Conservation (phyloP, 2,329 filamentous ascomycete species). For the Byssothecium circinans region DNA sequence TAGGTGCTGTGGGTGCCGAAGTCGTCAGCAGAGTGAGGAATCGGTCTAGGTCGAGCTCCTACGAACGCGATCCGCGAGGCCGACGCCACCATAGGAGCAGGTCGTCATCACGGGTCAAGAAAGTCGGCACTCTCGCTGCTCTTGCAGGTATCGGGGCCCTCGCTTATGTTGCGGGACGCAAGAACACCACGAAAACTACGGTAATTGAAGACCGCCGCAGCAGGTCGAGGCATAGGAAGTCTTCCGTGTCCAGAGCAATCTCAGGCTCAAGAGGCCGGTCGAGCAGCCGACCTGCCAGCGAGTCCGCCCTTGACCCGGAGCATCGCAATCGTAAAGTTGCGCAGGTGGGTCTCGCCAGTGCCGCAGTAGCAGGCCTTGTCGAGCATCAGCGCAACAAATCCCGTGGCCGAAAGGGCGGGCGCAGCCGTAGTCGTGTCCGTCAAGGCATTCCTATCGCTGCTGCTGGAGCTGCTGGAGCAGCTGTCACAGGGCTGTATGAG, state of each 20-base stretch:
- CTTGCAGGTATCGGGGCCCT: conserved; percentile 63
- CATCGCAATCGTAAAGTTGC: conserved; percentile 63
- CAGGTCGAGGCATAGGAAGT: conserved; percentile 48
- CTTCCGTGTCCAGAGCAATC: conserved; percentile 40
- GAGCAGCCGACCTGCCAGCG: conserved; percentile 44
- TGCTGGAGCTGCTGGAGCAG: conserved; percentile 63
- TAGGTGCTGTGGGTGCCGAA: conserved; percentile 64
- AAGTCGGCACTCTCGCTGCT: conserved; percentile 61
- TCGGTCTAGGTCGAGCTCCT: conserved; percentile 50
- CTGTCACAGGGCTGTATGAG: conserved; percentile 64
- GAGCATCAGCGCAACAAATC: conserved; percentile 62
- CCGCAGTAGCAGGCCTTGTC: conserved; percentile 63
- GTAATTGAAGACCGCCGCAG: conserved; percentile 52
- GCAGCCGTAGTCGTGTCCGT: conserved; percentile 58
- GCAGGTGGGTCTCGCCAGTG: conserved; percentile 63
- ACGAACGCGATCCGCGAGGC: conserved; percentile 28
- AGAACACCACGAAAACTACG: conserved; percentile 53
- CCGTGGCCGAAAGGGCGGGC: conserved; percentile 54
- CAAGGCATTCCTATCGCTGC: conserved; percentile 62
- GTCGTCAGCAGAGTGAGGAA: conserved; percentile 55
- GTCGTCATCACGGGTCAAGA: conserved; percentile 50
- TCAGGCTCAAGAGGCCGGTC: conserved; percentile 30
- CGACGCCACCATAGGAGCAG: conserved; percentile 30
- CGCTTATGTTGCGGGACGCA: conserved; percentile 55
- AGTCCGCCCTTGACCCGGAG: conserved; percentile 46